phyloP scores from a whole-genome alignment of 257 asterid species.

The Solanum virginianum region DNA sequence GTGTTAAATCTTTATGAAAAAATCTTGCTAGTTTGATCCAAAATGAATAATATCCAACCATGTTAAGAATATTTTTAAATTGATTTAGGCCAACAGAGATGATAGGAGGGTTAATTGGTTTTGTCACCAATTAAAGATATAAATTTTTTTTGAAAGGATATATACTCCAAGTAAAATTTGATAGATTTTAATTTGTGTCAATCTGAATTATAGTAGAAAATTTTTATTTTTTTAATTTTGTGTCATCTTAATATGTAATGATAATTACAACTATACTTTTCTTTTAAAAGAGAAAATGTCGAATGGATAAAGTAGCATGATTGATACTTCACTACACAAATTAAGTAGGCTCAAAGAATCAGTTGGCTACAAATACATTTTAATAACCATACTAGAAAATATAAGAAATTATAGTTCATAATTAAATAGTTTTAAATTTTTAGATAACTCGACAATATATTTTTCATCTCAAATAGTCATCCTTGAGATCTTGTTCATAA shows the following conservation, averaged over 20 bases:
- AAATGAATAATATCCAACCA: background rate
- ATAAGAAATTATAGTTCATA: background rate
- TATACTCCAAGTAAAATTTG: background rate
- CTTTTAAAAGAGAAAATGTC: background rate
- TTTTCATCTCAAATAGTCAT: background rate
- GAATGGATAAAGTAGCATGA: background rate
- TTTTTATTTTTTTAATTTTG: background rate
- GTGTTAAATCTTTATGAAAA: background rate
- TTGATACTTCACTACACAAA: too few species aligned
- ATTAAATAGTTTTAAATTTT: background rate
- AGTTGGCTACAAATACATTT: background rate
- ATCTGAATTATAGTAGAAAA: background rate
- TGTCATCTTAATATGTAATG: background rate
- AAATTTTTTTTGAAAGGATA: too few species aligned
- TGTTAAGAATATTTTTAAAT: background rate
- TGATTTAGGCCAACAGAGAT: background rate
- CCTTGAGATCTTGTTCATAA: background rate
- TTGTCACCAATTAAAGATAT: too few species aligned
- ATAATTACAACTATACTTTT: background rate
- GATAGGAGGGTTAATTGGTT: background rate
- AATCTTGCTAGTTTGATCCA: background rate
- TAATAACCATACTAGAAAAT: background rate
- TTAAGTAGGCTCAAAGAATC: background rate
- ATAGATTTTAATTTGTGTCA: background rate
- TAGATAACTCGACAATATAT: background rate